Evolutionary conservation across 2,329 filamentous ascomycete species (phyloP), one percentile per base, ranked within the genome.

Genomic region (Cercospora sp.): DNA sequence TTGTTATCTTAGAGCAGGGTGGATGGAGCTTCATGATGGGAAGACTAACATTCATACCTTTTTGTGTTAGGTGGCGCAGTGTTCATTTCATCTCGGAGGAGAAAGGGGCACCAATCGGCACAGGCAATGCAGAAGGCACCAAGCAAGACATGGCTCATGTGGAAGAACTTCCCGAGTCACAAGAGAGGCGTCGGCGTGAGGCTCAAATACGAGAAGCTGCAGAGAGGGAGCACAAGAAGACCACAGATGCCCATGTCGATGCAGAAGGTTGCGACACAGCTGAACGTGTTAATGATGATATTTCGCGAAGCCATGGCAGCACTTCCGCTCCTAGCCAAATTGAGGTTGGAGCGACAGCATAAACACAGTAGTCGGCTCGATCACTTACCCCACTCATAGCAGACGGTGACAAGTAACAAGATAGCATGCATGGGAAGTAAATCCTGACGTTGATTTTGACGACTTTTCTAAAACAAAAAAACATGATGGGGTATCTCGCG

Each of bases 21-120:
- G 34, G 40, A 21, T 21, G 6, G 40, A 9, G 5, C 40, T 40
- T 18, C 16, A 45, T 1, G 3, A 21, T 3, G 26, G 9, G 28
- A 26, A 57, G 53, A 7, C 30, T 64, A 34, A 53, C 61, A 5
- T 30, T 3, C 32, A 18, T 28, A 1, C 13, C n/a, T 21, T 3
- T 7, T n/a, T n/a, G 7, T 3, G 9, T 57, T 5, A 64, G 62
- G 26, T 64, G 62, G 62, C 87, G 91, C 67, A 88, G 88, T 5
- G 93, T 89, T 78, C 81, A 83, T 59, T 92, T 93, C 76, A 83
- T 79, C 28, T 45, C 30, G 9, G 49, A 57, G 51, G 21, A 43
- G 37, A 28, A 43, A 13, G 24, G n/a, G 21, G 37, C 12, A 16
- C 7, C 40, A 12, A 24, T 9, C n/a, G 12, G 45, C 28, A 21